Conservation (phyloP, 148 eudicot species). For the Fallopia convolvulus region DNA sequence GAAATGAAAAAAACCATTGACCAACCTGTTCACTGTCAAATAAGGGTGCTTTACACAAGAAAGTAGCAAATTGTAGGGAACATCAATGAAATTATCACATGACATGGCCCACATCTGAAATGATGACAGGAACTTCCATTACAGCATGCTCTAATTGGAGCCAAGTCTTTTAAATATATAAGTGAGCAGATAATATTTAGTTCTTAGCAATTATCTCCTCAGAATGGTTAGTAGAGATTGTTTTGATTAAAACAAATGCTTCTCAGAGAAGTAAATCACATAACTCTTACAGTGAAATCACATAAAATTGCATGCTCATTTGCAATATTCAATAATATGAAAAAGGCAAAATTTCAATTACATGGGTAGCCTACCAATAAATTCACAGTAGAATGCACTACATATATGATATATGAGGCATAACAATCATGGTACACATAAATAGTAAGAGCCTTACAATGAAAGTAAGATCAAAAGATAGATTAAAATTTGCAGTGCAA, state of each 20-base stretch:
- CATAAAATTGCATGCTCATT: not conserved
- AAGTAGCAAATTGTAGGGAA: slow-evolving; percentile 44
- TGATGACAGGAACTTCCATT: slow-evolving; percentile 7
- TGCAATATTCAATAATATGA: not conserved
- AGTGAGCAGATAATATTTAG: not conserved
- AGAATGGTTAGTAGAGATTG: not conserved
- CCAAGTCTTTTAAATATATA: not conserved
- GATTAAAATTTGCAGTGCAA: slow-evolving; percentile 2
- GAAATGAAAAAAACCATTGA: not conserved
- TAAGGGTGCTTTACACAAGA: slow-evolving; percentile 59
- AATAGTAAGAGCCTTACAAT: not conserved
- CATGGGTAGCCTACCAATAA: not conserved
- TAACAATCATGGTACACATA: not conserved
- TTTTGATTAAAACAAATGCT: not conserved
- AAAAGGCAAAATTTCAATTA: not conserved
- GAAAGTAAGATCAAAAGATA: not conserved
- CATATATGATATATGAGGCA: not conserved
- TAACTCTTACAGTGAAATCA: not conserved
- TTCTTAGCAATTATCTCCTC: not conserved
- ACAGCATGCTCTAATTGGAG: not conserved
- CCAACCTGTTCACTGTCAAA: slow-evolving; percentile 74
- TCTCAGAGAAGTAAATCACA: not conserved
- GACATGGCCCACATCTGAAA: slow-evolving; percentile 70
- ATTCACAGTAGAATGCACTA: not conserved
- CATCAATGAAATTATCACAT: slow-evolving; percentile 35